A percentile compares a stretch with the other conserved stretches of the same genome.
Conservation (phyloP, 1,284 basidiomycete genomes). For the Sphaerobolus stellatus region DNA sequence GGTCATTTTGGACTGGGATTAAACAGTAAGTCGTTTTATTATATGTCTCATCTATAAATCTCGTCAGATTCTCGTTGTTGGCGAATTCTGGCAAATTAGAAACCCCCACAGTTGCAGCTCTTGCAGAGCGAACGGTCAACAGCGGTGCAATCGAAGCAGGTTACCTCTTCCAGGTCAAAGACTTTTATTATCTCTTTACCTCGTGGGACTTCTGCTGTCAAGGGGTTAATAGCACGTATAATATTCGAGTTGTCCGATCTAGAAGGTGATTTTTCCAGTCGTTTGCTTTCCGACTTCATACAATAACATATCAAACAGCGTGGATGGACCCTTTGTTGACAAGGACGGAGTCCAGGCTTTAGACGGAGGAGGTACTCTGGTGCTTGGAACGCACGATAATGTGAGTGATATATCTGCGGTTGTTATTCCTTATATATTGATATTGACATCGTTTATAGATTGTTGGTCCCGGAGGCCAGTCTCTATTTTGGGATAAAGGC, state of each 20-base stretch:
- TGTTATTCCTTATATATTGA: not conserved
- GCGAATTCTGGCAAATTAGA: conserved; percentile 45
- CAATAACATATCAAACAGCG: conserved; percentile 22
- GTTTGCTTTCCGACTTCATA: not conserved
- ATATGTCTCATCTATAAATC: conserved; percentile 16
- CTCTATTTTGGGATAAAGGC: conserved; percentile 37
- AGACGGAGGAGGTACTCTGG: conserved; percentile 53
- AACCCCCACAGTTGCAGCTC: conserved; percentile 38
- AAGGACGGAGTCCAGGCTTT: conserved; percentile 44
- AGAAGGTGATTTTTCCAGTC: conserved; percentile 31
- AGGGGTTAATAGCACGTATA: conserved; percentile 54
- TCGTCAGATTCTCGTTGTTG: conserved; percentile 14
- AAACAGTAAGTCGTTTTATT: conserved; percentile 11
- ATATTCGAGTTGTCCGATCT: conserved; percentile 56
- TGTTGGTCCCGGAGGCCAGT: conserved; percentile 48
- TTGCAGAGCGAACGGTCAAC: conserved; percentile 44
- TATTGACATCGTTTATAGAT: conserved; percentile 41
- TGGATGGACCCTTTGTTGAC: conserved; percentile 49
- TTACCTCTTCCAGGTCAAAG: conserved; percentile 43
- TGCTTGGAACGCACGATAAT: conserved; percentile 47
- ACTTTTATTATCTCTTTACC: conserved; percentile 56
- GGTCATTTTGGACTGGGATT: conserved; percentile 48
- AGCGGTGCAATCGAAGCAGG: conserved; percentile 47
- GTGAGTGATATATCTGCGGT: conserved; percentile 25
- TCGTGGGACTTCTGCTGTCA: conserved; percentile 58